These are phyloP conservation scores for Ascochyta koolunga DNA, from an alignment of 2,329 filamentous ascomycete genomes.

Conservation along the genomic window DNA sequence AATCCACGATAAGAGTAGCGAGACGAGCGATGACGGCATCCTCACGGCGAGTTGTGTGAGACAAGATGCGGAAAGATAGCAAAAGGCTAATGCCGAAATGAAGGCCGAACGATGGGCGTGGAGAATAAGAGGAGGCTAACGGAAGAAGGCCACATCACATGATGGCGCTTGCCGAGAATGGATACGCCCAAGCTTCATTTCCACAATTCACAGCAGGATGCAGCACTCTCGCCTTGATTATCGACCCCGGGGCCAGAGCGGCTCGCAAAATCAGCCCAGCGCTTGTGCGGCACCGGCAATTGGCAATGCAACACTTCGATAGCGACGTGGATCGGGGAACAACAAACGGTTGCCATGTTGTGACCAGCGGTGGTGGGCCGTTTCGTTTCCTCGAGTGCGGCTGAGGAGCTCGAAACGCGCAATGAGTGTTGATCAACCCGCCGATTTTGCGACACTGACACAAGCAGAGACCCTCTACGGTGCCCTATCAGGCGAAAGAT, in stretches of 20 bases:
- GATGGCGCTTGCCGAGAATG: constrained; percentile 1
- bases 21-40: constrained; percentile 16
- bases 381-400: constrained; percentile 11
- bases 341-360: background rate
- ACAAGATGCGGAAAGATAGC: constrained; percentile 3
- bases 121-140: constrained; percentile 6
- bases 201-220: constrained; percentile 11
- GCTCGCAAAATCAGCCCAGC: constrained; percentile 11
- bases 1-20: constrained; percentile 7
- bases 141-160: background rate
- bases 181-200: constrained; percentile 3
- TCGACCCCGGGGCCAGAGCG: constrained; percentile 16
- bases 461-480: constrained; percentile 9
- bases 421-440: constrained; percentile 10
- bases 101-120: constrained; percentile 13
- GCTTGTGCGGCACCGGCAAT: constrained; percentile 14
- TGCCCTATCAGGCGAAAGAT: constrained; percentile 14
- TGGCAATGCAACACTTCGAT: background rate
- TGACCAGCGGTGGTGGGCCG: background rate
- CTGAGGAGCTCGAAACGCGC: constrained; percentile 12
- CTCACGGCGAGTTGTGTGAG: constrained; percentile 12
- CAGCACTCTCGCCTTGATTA: constrained; percentile 9
- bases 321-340: background rate
- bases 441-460: constrained; percentile 16
- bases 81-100: constrained; percentile 16